Evolutionary conservation across 352 stramenopile species (phyloP).

Genomic region (Globisporangium cederbergense): DNA sequence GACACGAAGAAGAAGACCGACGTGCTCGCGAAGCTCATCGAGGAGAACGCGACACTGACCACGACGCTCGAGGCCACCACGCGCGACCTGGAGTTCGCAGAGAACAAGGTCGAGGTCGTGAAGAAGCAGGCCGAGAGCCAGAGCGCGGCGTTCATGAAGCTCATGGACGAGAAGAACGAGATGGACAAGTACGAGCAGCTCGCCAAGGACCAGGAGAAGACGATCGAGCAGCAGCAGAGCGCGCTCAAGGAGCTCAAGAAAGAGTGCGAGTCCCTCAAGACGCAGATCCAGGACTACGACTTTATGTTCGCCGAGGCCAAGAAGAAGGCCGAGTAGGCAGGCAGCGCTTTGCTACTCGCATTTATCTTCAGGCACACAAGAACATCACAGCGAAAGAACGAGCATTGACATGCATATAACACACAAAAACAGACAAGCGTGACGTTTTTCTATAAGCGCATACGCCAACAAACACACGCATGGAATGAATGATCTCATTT

Average conservation of each 20-base stretch:
- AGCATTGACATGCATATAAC: neutral
- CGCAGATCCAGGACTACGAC: conserved; percentile 85
- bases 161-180: conserved; percentile 73
- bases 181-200: conserved; percentile 47
- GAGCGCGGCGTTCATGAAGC: conserved; percentile 77
- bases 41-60: conserved; percentile 57
- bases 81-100: conserved; percentile 43
- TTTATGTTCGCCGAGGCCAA: conserved; percentile 88
- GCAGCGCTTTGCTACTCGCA: neutral
- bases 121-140: conserved; percentile 80
- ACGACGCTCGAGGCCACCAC: conserved; percentile 31
- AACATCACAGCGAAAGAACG: neutral
- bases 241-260: conserved; percentile 48
- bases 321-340: conserved; percentile 78
- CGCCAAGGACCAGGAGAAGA: conserved; percentile 37
- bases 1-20: conserved; percentile 36
- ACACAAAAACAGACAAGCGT: neutral
- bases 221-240: conserved; percentile 39
- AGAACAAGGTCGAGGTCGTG: conserved; percentile 46
- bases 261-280: conserved; percentile 71
- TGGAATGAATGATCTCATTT: too few relatives aligned
- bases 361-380: neutral
- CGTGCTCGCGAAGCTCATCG: conserved; percentile 47
- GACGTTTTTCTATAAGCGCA: neutral
- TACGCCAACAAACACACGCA: neutral